phyloP scores from a whole-genome alignment of 1,284 basidiomycete species.

The Rhizopogon parksii region DNA sequence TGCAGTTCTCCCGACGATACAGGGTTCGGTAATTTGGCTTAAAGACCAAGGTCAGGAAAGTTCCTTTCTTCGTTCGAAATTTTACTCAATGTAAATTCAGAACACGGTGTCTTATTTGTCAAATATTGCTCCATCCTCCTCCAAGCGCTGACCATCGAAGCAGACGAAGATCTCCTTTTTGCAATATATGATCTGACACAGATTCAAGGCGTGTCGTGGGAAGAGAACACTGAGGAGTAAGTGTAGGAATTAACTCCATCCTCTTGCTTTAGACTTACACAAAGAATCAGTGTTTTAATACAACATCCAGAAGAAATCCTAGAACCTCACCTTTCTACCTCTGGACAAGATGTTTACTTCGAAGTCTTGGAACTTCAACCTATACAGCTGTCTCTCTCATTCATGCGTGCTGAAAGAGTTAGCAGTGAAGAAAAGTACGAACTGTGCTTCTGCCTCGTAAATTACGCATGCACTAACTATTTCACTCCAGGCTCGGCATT shows the following conservation, averaged over 20 bases:
- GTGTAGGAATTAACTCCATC: conserved; percentile 20
- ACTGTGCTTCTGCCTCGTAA: conserved; percentile 8
- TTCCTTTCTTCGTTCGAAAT: not conserved
- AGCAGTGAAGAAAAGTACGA: conserved; percentile 89
- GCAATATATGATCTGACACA: conserved; percentile 90
- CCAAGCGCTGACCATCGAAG: conserved; percentile 92
- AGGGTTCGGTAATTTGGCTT: conserved; percentile 82
- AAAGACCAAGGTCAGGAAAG: conserved; percentile 78
- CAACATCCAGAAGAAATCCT: conserved; percentile 70
- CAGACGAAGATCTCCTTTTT: conserved; percentile 96
- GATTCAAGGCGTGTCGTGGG: conserved; percentile 87
- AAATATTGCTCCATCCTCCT: conserved; percentile 95
- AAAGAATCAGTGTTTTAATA: conserved; percentile 62
- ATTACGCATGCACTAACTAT: conserved; percentile 6
- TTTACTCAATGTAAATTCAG: conserved; percentile 33
- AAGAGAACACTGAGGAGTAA: conserved; percentile 70
- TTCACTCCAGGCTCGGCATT: conserved; percentile 57
- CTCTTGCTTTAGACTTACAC: conserved; percentile 8
- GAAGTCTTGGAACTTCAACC: conserved; percentile 97
- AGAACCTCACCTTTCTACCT: conserved; percentile 64
- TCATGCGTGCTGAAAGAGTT: conserved; percentile 93
- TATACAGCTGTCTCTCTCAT: conserved; percentile 87
- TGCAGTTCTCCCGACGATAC: conserved; percentile 80
- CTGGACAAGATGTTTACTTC: conserved; percentile 85
- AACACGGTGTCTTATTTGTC: conserved; percentile 93